Percentiles rank a stretch among this genome's conserved stretches.
These are phyloP conservation scores for Pyrus bretschneideri DNA, from an alignment of 306 rosid genomes.

Conservation along the genomic window DNA sequence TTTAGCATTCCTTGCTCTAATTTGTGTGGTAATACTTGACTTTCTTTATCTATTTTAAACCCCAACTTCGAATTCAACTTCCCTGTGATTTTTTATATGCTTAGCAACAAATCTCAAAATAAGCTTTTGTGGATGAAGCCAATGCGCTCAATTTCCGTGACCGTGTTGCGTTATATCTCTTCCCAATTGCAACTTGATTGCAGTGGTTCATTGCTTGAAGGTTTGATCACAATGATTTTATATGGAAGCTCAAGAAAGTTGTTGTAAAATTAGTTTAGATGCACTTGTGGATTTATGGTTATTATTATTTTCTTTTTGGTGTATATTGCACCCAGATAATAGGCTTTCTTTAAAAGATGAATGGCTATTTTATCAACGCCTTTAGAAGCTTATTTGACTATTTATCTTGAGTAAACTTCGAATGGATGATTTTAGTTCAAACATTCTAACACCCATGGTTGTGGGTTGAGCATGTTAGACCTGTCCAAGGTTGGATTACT, in stretches of 20 bases:
- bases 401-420: not conserved
- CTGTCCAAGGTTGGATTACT: not conserved
- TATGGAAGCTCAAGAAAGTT: slow-evolving; percentile 5
- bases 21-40: not conserved
- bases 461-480: not conserved
- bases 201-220: not conserved
- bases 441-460: not conserved
- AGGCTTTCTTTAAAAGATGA: not conserved
- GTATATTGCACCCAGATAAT: not conserved
- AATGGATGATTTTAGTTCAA: not conserved
- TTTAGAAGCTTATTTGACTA: too few species aligned
- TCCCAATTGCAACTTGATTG: not conserved
- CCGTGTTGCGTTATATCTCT: not conserved
- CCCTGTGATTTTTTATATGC: not conserved
- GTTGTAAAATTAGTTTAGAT: not conserved
- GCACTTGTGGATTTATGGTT: not conserved
- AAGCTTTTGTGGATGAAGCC: not conserved
- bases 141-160: not conserved
- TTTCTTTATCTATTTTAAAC: not conserved
- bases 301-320: not conserved
- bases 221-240: not conserved
- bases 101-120: not conserved
- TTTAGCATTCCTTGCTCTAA: not conserved
- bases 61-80: not conserved
- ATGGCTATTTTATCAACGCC: not conserved